Conservation (phyloP, 192 early-diverging fungal species). For the Diversispora eburnea region DNA sequence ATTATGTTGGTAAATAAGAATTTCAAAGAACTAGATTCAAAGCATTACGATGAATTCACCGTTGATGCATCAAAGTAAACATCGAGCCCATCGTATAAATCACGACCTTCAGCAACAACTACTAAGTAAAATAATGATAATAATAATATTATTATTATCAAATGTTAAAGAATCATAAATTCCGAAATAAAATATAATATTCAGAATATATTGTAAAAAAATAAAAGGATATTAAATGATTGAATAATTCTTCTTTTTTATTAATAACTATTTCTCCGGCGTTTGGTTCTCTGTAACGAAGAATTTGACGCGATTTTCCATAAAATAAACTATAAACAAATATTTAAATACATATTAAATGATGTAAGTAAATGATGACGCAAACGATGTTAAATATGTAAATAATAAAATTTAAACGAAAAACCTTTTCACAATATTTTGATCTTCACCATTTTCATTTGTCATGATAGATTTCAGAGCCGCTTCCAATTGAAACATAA, state of each 20-base stretch:
- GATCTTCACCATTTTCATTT: constrained; percentile 12
- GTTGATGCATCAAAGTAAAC: constrained; percentile 53
- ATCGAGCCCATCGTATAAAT: constrained; percentile 57
- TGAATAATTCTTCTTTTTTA: constrained; percentile 46
- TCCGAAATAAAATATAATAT: background rate
- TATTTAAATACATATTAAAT: background rate
- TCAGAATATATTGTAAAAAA: background rate
- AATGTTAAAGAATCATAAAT: background rate
- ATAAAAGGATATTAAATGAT: constrained; percentile 27
- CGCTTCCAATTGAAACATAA: constrained; percentile 57
- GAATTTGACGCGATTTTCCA: constrained; percentile 44
- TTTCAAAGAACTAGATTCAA: background rate
- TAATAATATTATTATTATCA: background rate
- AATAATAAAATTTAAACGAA: background rate
- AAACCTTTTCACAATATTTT: constrained; percentile 34
- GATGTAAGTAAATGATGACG: background rate
- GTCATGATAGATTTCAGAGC: constrained; percentile 48
- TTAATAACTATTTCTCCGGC: constrained; percentile 36
- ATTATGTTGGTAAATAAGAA: background rate
- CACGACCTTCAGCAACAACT: constrained; percentile 40
- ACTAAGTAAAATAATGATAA: constrained; percentile 33
- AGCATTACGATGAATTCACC: constrained; percentile 14
- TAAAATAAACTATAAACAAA: constrained; percentile 45
- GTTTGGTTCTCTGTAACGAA: constrained; percentile 35
- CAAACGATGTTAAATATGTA: background rate